Evolutionary conservation across 2,329 filamentous ascomycete genomes (phyloP).

Genomic region (Ascosphaera apis): DNA sequence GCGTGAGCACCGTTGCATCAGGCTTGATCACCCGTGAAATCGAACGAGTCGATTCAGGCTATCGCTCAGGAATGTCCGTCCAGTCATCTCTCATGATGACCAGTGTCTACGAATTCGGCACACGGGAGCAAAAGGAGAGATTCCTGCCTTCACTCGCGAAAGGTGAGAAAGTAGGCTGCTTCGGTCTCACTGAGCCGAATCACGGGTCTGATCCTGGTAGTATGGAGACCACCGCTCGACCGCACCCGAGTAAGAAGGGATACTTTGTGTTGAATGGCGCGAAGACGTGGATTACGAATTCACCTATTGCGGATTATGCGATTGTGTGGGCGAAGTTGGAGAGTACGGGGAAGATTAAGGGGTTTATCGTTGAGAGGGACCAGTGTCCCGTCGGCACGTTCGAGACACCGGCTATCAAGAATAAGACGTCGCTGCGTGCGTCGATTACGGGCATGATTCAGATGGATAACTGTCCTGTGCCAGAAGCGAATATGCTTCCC

Average conservation of each 20-base stretch:
- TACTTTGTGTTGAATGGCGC: constrained; percentile 57
- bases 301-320: constrained; percentile 64
- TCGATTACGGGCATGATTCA: constrained; percentile 97
- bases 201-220: constrained; percentile 79
- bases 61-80: constrained; percentile 80
- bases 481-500: constrained; percentile 82
- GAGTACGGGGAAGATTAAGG: constrained; percentile 78
- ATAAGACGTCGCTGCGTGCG: constrained; percentile 85
- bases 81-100: constrained; percentile 89
- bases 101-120: constrained; percentile 68
- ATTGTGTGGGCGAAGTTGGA: constrained; percentile 86
- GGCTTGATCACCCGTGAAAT: constrained; percentile 77
- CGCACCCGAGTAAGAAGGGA: constrained; percentile 63
- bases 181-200: constrained; percentile 79
- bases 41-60: constrained; percentile 76
- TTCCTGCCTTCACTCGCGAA: constrained; percentile 62
- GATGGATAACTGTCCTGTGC: constrained; percentile 71
- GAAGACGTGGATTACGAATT: constrained; percentile 95
- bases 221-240: constrained; percentile 72
- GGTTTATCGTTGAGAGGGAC: constrained; percentile 70
- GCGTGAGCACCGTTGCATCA: constrained; percentile 68
- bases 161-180: constrained; percentile 62
- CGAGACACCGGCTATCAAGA: constrained; percentile 75
- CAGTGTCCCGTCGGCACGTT: constrained; percentile 71
- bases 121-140: constrained; percentile 67